Evolutionary conservation across 768 basidiomycete genomes (phyloP), one percentile per base, ranked within the genome.

Genomic region (Peribolospora baueri): DNA sequence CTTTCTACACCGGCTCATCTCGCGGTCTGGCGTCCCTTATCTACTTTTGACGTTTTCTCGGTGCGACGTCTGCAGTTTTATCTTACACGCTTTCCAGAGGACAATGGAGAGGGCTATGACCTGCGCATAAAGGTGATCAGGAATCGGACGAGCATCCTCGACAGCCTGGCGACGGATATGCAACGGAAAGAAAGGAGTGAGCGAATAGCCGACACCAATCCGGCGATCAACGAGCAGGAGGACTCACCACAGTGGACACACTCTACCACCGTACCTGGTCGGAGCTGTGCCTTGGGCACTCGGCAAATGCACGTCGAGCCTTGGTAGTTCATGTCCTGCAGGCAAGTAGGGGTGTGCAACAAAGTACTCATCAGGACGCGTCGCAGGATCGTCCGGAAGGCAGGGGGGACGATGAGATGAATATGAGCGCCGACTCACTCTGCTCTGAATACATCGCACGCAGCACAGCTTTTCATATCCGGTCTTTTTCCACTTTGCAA

Each of bases 391-490:
- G 40, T 42, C 10, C 36, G 8, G 50, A n/a, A 42, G 53, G 50
- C 11, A n/a, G n/a, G n/a, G 38, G 51, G 13, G 49, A 25, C 7
- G 46, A 13, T 47, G 14, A 39, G 42, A 50, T 9, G 40, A 7
- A 36, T 39, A 52, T 39, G 43, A 11, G 45, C 6, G 10, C 37
- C 7, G 45, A 63, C 71, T 51, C 61, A 82, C 87, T 70, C 77
- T 77, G 3, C 87, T 90, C 69, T 95, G 91, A 55, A 98, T 95
- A 68, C 93, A 98, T 48, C 93, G 74, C 52, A 97, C 70, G 65
- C 93, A 98, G 66, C 93, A 98, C 5, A 98, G 73, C 67, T 97
- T 98, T 70, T 97, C 93, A 67, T 97, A 98, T 5, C 93, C 93
- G 9, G 80, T 72, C 70, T 97, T 98, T 73, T 95, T 97, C 93